Conservation (phyloP, 108 stramenopile genomes). For the Cylindrotheca fusiformis region DNA sequence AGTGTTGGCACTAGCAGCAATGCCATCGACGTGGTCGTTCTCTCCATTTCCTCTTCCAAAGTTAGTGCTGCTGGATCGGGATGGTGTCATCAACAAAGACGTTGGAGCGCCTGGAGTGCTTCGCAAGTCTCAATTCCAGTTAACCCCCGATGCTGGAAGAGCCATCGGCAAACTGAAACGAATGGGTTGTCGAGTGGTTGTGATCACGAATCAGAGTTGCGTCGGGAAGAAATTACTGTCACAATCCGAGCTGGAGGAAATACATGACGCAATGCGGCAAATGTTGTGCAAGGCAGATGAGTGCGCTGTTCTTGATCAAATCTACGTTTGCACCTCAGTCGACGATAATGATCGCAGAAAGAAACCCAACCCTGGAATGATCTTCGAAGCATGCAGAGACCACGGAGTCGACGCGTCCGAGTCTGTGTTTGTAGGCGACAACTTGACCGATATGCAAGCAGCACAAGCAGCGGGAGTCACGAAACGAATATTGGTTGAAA, state of each 20-base stretch:
- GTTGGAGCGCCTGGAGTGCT: slow-evolving; percentile 44
- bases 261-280: slow-evolving; percentile 19
- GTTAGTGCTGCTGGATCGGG: slow-evolving; percentile 35
- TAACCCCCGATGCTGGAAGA: slow-evolving; percentile 17
- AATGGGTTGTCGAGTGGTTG: slow-evolving; percentile 19
- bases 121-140: slow-evolving; percentile 8
- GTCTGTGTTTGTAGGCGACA: slow-evolving; percentile 32
- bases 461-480: slow-evolving; percentile 20
- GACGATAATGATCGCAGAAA: slow-evolving; percentile 20
- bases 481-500: slow-evolving; percentile 19
- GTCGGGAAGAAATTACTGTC: slow-evolving; percentile 39
- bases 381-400: slow-evolving; percentile 26
- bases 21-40: slow-evolving; percentile 43
- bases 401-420: slow-evolving; percentile 6
- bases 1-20: slow-evolving; percentile 46
- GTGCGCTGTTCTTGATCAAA: slow-evolving; percentile 23
- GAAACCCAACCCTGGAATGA: slow-evolving; percentile 49
- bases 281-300: slow-evolving; percentile 21
- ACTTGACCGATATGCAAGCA: slow-evolving; percentile 37
- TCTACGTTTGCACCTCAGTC: slow-evolving; percentile 32
- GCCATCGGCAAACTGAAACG: slow-evolving; percentile 33
- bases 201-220: slow-evolving; percentile 45
- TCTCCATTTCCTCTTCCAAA: slow-evolving; percentile 27
- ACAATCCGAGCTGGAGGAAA: slow-evolving; percentile 15
- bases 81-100: slow-evolving; percentile 47